Base-by-base conservation (phyloP, 1,139 yeast species). In the Scheffersomyces illinoinensis region DNA sequence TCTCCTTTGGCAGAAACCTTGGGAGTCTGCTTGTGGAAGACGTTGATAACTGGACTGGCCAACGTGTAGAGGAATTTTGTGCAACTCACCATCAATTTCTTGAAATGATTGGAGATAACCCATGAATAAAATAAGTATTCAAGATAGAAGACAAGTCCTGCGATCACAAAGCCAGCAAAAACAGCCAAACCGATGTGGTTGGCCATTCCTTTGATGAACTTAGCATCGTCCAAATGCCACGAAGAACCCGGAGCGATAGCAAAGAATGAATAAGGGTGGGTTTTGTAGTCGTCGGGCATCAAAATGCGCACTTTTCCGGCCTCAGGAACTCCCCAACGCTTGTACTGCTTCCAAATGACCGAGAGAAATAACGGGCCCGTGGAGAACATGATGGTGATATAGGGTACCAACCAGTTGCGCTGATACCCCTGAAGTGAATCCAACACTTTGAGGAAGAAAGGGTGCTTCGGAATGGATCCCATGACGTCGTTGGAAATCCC, bases 401-500 rank as follows among this genome's bases (percentile, higher is more conserved):
- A 93, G 18, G 98, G 97, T 26, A 91, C 86, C 53, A 88, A 73
- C 91, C 95, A 91, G 71, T 89, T 88, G 60, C 82, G 79, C 67
- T 89, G 83, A 73, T 90, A 92, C 56, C 74, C 79, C 63, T 86
- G 75, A 62, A 93, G 79, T 57, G 83, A 84, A 62, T 88, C 88
- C 64, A 92, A 83, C 19, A 84, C 90, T 71, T 89, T 89, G 56
- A 81, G 72, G 77, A 91, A 92, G 76, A 92, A 91, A 2, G 97
- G 97, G 74, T 93, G 98, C 57, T 82, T 79, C 46, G 97, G 97
- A 17, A 90, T 87, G 2, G 96, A 78, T 14, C 97, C 97, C 97
- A 93, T 90, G 23, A 93, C 93, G 72, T 93, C 97, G 73, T 93
- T 93, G 18, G 97, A 91, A 56, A 93, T 87, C 57, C 98, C 98